These are phyloP conservation scores for Penicillium maclennaniae DNA, from an alignment of 495 filamentous ascomycete species.

Conservation along the genomic window DNA sequence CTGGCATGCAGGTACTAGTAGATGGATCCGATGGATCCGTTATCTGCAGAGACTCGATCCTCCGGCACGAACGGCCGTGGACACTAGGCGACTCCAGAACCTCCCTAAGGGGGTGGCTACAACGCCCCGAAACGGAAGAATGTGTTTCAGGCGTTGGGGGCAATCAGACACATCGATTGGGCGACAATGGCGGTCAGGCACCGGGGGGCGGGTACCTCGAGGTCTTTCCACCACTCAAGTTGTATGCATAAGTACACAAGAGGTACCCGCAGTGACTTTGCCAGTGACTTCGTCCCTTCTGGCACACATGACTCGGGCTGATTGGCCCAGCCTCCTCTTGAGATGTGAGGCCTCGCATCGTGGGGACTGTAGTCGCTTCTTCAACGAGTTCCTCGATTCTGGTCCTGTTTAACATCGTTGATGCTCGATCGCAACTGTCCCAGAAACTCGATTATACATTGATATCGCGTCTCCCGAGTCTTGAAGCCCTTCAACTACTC, in stretches of 20 bases:
- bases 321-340: conserved; percentile 30
- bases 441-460: background rate
- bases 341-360: conserved; percentile 25
- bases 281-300: conserved; percentile 6
- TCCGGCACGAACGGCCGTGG: background rate
- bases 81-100: background rate
- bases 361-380: conserved; percentile 12
- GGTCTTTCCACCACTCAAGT: background rate
- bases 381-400: background rate
- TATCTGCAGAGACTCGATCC: background rate
- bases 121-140: background rate
- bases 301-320: conserved; percentile 14
- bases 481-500: background rate
- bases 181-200: conserved; percentile 20
- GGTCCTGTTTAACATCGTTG: conserved; percentile 10
- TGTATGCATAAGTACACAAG: background rate
- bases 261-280: background rate
- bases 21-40: background rate
- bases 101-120: background rate
- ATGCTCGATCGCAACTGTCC: conserved; percentile 7
- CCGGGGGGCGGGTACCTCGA: background rate
- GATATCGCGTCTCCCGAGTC: conserved; percentile 12
- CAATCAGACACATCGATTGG: background rate
- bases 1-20: conserved; percentile 10
- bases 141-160: background rate